These are phyloP conservation scores for Colletotrichum sp. DNA, from an alignment of 2,329 filamentous ascomycete species.

Conservation along the genomic window DNA sequence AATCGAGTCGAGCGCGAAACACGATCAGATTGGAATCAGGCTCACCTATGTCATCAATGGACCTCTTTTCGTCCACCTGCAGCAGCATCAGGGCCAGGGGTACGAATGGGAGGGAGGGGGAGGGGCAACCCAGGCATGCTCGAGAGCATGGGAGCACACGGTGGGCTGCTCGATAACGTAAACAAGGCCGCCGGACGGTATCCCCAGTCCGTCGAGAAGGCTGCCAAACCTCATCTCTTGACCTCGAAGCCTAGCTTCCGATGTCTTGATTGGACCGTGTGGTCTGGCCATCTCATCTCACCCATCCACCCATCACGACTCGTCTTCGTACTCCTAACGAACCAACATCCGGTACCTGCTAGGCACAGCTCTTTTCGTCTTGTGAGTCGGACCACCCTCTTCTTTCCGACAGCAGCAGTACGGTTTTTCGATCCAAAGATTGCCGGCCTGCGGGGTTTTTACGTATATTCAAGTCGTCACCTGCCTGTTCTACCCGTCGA, in stretches of 20 bases:
- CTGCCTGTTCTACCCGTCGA: neutral
- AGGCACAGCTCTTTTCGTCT: neutral
- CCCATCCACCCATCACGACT: conserved; percentile 9
- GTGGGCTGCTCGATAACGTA: conserved; percentile 11
- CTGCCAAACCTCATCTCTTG: neutral
- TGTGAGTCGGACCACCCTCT: neutral
- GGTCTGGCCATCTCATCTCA: neutral
- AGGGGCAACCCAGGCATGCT: conserved; percentile 8
- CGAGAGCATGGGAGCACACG: neutral
- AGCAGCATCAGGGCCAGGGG: conserved; percentile 11
- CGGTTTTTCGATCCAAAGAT: neutral
- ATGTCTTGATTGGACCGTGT: neutral
- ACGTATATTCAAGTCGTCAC: neutral
- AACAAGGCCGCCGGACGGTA: conserved; percentile 4
- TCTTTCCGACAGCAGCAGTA: neutral
- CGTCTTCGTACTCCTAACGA: neutral
- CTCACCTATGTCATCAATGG: conserved; percentile 17
- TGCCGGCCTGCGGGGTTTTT: conserved; percentile 1
- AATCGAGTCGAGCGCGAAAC: neutral
- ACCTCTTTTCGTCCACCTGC: conserved; percentile 14
- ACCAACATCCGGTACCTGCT: neutral
- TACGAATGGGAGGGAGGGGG: conserved; percentile 2
- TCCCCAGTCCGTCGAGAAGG: conserved; percentile 1
- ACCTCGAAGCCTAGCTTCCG: neutral
- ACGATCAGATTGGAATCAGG: neutral